These are phyloP conservation scores for Xylaria sp. DNA, from an alignment of 2,329 filamentous ascomycete genomes.

Conservation along the genomic window DNA sequence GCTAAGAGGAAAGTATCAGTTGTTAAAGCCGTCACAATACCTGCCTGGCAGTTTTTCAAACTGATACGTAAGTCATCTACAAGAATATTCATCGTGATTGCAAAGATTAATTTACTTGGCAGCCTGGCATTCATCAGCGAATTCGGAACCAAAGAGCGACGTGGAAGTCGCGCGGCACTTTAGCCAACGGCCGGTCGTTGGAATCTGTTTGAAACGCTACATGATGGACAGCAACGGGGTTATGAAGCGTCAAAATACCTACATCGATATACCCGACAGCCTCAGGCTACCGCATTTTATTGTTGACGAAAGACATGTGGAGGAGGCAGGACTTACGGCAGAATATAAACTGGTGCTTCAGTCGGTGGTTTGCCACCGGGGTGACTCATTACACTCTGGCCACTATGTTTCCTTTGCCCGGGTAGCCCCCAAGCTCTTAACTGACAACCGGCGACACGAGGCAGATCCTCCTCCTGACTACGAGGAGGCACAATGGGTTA, in stretches of 20 bases:
- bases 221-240: slow-evolving; percentile 72
- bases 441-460: slow-evolving; percentile 62
- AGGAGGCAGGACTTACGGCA: slow-evolving; percentile 72
- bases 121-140: slow-evolving; percentile 81
- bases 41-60: slow-evolving; percentile 97
- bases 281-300: slow-evolving; percentile 91
- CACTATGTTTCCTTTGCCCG: slow-evolving; percentile 90
- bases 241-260: slow-evolving; percentile 76
- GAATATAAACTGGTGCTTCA: slow-evolving; percentile 94
- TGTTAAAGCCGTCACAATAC: slow-evolving; percentile 87
- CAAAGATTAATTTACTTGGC: slow-evolving; percentile 43
- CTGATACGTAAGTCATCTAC: slow-evolving; percentile 72
- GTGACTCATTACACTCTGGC: slow-evolving; percentile 82
- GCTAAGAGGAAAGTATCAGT: slow-evolving; percentile 55
- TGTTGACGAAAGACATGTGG: slow-evolving; percentile 72
- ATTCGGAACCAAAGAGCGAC: slow-evolving; percentile 64
- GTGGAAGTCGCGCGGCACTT: slow-evolving; percentile 89
- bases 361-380: slow-evolving; percentile 90
- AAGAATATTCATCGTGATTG: neutral
- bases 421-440: slow-evolving; percentile 68
- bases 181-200: slow-evolving; percentile 81
- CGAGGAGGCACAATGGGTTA: slow-evolving; percentile 80
- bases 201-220: slow-evolving; percentile 92
- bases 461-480: slow-evolving; percentile 68
- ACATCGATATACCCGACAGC: slow-evolving; percentile 84